Evolutionary conservation across 2,329 filamentous ascomycete genomes (phyloP), one percentile per base, ranked within the genome.

Genomic region (Fusarium sp.): DNA sequence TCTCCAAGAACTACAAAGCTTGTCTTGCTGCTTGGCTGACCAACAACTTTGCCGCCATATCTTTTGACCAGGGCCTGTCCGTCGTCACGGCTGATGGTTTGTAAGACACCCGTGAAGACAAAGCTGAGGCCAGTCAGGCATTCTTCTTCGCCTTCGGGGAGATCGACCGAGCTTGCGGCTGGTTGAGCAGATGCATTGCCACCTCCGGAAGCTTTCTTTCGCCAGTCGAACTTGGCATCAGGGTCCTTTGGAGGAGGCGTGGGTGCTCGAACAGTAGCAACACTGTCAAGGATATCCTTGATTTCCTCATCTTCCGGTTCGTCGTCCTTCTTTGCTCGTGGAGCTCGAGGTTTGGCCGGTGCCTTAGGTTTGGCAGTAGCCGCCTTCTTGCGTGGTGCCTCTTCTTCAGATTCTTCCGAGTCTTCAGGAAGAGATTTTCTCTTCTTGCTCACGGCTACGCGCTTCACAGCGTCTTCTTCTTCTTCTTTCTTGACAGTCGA

Each of bases 61-160:
- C 90, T 89, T 78, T 99, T 99, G 57, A 98, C 93, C 19, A 99
- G 83, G 43, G 87, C 89, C 69, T 94, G 90, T 2, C 88, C 95
- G 72, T 97, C 94, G 7, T 97, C 94, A 63, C 96, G 89, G 44
- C 92, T 90, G 57, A 98, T 87, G 0, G 87, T 90, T 63, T 92
- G 87, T 39, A 98, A 83, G 23, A 97, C 85, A 23, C 96, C 96
- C 1, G 96, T 99, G 74, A 99, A 99, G 27, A 99, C 96, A 75
- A 99, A 99, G 0, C 89, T 92, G 56, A 98, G 84, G 0, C 96
- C 96, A 55, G 90, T 90, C 56, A 99, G 86, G 76, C 96, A 99
- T 72, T 97, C 96, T 13, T 96, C 92, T 52, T 90, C 89, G 9
- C 96, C 96, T 20, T 88, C 86, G 1, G 96, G 96, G 49, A 97